phyloP scores from a whole-genome alignment of 495 filamentous ascomycete species.

The Xylaria bambusicola region DNA sequence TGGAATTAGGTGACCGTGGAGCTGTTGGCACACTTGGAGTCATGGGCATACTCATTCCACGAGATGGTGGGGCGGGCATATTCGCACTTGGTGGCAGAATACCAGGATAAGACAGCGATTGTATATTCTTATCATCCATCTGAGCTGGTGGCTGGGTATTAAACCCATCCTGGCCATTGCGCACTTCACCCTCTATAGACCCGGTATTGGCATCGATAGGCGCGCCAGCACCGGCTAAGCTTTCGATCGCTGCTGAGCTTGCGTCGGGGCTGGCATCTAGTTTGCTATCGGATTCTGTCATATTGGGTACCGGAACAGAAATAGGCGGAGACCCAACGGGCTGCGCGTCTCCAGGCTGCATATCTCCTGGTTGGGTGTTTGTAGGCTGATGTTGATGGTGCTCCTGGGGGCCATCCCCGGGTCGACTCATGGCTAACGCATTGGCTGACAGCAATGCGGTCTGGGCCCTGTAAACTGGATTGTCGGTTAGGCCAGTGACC shows the following conservation, averaged over 20 bases:
- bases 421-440: constrained; percentile 52
- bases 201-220: constrained; percentile 45
- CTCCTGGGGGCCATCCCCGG: constrained; percentile 42
- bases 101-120: constrained; percentile 48
- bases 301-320: constrained; percentile 36
- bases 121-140: constrained; percentile 52
- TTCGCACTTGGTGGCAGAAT: constrained; percentile 35
- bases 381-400: constrained; percentile 19
- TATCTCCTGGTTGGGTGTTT: constrained; percentile 16
- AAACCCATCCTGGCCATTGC: constrained; percentile 34
- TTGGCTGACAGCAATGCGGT: constrained; percentile 56
- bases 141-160: constrained; percentile 45
- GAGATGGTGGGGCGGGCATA: constrained; percentile 48
- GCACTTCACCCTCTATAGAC: constrained; percentile 47
- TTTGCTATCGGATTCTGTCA: constrained; percentile 32
- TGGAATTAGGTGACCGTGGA: constrained; percentile 63
- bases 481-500: constrained; percentile 47
- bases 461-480: constrained; percentile 55
- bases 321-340: constrained; percentile 30
- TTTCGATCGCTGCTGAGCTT: constrained; percentile 40
- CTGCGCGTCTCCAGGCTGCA: constrained; percentile 21
- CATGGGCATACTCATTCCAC: constrained; percentile 77
- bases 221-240: constrained; percentile 33
- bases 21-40: constrained; percentile 56
- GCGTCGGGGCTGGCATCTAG: constrained; percentile 41